Conservation (phyloP, 805 yeast species). For the Pichia eremophila region DNA sequence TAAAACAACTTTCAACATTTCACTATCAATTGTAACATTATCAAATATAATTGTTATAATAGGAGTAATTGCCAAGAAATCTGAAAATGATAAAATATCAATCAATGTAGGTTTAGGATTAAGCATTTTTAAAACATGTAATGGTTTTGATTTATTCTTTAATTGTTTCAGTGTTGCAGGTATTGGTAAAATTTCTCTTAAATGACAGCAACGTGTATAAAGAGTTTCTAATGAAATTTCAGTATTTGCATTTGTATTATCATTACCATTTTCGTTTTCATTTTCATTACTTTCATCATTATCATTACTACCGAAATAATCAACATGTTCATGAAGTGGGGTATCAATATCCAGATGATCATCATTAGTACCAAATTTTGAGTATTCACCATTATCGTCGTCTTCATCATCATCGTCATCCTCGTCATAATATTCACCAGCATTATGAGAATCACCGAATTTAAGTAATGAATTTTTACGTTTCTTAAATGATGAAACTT, state of each 20-base stretch:
- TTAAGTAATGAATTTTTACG: conserved; percentile 10
- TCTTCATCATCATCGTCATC: conserved; percentile 22
- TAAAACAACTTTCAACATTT: conserved; percentile 43
- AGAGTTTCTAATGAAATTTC: conserved; percentile 37
- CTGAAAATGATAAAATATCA: conserved; percentile 48
- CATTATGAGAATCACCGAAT: conserved; percentile 22
- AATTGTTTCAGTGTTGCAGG: conserved; percentile 46
- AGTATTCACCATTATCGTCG: conserved; percentile 12
- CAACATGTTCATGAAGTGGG: conserved; percentile 45
- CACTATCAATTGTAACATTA: conserved; percentile 44
- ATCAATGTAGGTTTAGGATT: conserved; percentile 52
- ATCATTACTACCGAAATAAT: conserved; percentile 22
- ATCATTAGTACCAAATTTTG: conserved; percentile 1
- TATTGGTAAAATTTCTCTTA: conserved; percentile 40
- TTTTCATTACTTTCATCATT: conserved; percentile 1
- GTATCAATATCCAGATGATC: conserved; percentile 51
- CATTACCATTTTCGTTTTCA: conserved; percentile 2
- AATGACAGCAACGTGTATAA: conserved; percentile 41
- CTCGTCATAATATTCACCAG: conserved; percentile 14
- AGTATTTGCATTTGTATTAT: conserved; percentile 11
- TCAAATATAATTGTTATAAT: conserved; percentile 47
- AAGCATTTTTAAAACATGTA: conserved; percentile 44
- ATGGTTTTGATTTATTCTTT: conserved; percentile 40
- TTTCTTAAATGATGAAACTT: conserved; percentile 42
- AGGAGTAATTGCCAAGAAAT: conserved; percentile 47